Evolutionary conservation across 495 filamentous ascomycete genomes (phyloP).

Genomic region (Darksidea phi): DNA sequence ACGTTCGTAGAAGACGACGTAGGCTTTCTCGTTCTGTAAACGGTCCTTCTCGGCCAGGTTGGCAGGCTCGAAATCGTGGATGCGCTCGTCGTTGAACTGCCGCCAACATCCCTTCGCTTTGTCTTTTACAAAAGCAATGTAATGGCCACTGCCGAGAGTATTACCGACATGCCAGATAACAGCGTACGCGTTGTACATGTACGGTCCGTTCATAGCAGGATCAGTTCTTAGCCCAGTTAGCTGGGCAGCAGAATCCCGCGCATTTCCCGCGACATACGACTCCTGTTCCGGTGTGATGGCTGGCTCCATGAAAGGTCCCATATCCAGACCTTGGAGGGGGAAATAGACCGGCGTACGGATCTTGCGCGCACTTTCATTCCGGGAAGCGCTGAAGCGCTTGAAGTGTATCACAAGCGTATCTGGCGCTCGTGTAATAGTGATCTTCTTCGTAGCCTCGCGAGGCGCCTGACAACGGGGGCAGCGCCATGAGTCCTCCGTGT

Average conservation of each 20-base stretch:
- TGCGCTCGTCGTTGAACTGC: constrained; percentile 63
- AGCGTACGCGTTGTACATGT: constrained; percentile 69
- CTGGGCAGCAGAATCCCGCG: constrained; percentile 2
- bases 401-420: constrained; percentile 72
- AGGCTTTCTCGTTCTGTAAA: constrained; percentile 63
- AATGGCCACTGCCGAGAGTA: constrained; percentile 66
- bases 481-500: constrained; percentile 68
- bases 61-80: constrained; percentile 58
- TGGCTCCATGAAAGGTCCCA: constrained; percentile 59
- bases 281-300: constrained; percentile 39
- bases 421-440: constrained; percentile 70
- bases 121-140: constrained; percentile 65
- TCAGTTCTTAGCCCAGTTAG: constrained; percentile 36
- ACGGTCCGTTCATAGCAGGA: constrained; percentile 60
- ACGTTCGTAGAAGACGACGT: constrained; percentile 62
- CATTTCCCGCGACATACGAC: constrained; percentile 23
- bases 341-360: constrained; percentile 68
- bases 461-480: constrained; percentile 68
- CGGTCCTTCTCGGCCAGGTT: constrained; percentile 49
- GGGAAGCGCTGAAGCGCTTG: constrained; percentile 66
- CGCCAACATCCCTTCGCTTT: constrained; percentile 59
- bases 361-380: constrained; percentile 59
- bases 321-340: constrained; percentile 62
- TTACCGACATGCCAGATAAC: constrained; percentile 67
- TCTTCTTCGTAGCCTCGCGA: constrained; percentile 68